Evolutionary conservation across 2,329 filamentous ascomycete genomes (phyloP).

Genomic region (Furcasterigmium furcatum): DNA sequence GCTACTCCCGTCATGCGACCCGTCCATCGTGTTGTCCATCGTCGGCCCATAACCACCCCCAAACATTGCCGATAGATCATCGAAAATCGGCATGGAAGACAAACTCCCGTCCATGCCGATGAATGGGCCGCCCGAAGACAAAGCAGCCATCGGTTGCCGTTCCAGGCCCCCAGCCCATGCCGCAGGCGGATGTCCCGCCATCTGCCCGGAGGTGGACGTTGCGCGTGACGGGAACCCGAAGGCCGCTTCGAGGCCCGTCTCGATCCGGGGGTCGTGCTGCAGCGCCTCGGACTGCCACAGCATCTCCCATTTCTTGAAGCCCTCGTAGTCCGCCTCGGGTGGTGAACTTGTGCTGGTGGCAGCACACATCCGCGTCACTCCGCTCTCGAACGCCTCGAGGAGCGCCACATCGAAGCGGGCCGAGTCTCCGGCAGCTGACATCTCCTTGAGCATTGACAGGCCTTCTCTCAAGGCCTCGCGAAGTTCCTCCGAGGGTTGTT

Average conservation of each 20-base stretch:
- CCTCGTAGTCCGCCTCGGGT: constrained; percentile 45
- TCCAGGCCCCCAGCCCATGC: background rate
- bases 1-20: constrained; percentile 2
- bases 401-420: constrained; percentile 50
- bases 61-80: constrained; percentile 24
- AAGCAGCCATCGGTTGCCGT: constrained; percentile 16
- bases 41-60: constrained; percentile 6
- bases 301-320: constrained; percentile 31
- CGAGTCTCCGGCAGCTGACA: constrained; percentile 49
- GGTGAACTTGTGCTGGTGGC: constrained; percentile 22
- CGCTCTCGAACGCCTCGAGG: constrained; percentile 48
- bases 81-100: constrained; percentile 32
- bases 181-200: constrained; percentile 1
- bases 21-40: background rate
- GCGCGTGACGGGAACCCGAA: constrained; percentile 7
- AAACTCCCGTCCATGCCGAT: constrained; percentile 31
- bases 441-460: constrained; percentile 47
- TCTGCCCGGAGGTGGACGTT: background rate
- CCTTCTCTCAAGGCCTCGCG: constrained; percentile 44
- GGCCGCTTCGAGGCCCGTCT: constrained; percentile 9
- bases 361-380: constrained; percentile 40
- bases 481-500: constrained; percentile 30
- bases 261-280: constrained; percentile 18
- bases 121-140: constrained; percentile 24
- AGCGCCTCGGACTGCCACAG: constrained; percentile 37